Conservation (phyloP, 768 basidiomycete species). For the Pulveroboletus frians region DNA sequence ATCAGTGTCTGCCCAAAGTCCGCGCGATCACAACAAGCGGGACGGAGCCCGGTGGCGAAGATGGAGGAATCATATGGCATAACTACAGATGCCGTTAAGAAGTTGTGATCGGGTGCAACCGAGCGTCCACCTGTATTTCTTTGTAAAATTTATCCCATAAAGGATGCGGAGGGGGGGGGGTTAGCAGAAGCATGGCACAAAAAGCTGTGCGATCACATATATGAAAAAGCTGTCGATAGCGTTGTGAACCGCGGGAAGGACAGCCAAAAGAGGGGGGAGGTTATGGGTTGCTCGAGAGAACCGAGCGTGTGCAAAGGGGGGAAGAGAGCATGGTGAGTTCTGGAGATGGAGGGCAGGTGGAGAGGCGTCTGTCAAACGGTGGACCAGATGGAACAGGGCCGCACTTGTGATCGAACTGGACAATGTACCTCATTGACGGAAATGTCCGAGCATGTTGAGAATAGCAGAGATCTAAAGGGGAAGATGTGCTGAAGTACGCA, state of each 20-base stretch:
- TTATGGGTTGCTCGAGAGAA: not conserved
- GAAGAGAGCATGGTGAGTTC: not conserved
- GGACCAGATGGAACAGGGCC: conserved; percentile 11
- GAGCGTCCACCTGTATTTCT: conserved; percentile 2
- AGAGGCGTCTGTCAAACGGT: conserved; percentile 17
- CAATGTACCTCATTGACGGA: conserved; percentile 34
- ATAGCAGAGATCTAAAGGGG: conserved; percentile 41
- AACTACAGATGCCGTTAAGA: conserved; percentile 24
- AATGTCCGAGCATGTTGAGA: conserved; percentile 25
- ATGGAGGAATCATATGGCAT: conserved; percentile 21
- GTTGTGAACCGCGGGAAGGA: conserved; percentile 10
- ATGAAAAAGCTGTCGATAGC: conserved; percentile 10
- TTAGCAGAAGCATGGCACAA: conserved; percentile 16
- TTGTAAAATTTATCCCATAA: conserved; percentile 18
- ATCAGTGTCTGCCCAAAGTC: conserved; percentile 20
- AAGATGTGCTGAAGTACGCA: conserved; percentile 37
- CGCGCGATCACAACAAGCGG: conserved; percentile 25
- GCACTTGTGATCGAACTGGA: conserved; percentile 20
- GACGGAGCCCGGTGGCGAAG: conserved; percentile 27
- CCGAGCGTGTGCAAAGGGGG: not conserved
- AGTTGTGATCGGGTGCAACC: conserved; percentile 25
- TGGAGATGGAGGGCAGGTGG: conserved; percentile 2
- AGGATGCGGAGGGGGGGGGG: conserved; percentile 5
- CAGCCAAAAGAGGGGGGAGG: not conserved
- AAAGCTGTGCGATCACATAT: conserved; percentile 23